phyloP scores from a whole-genome alignment of 2,329 filamentous ascomycete genomes.

The Davidsoniella australis region DNA sequence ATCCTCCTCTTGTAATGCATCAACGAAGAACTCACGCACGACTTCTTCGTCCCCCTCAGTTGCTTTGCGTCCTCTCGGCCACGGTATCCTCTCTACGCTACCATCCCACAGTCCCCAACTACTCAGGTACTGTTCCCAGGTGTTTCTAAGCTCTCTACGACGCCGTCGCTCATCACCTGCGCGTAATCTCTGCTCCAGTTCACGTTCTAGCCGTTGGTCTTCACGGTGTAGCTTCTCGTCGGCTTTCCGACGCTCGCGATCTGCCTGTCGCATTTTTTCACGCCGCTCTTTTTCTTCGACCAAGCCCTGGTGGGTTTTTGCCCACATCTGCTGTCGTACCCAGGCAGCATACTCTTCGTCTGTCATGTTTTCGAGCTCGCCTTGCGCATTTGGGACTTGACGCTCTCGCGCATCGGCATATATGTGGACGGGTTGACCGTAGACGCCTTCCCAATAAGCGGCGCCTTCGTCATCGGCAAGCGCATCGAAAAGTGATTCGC shows the following conservation, averaged over 20 bases:
- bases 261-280: slow-evolving; percentile 28
- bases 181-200: slow-evolving; percentile 52
- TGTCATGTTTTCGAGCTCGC: slow-evolving; percentile 63
- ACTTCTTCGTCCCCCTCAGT: slow-evolving; percentile 25
- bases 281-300: slow-evolving; percentile 55
- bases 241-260: slow-evolving; percentile 17
- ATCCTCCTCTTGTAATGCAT: slow-evolving; percentile 24
- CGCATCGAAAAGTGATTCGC: slow-evolving; percentile 88
- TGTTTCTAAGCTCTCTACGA: slow-evolving; percentile 43
- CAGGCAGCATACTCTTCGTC: slow-evolving; percentile 84
- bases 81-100: slow-evolving; percentile 32
- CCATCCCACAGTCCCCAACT: slow-evolving; percentile 42
- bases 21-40: slow-evolving; percentile 53
- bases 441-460: slow-evolving; percentile 89
- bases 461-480: slow-evolving; percentile 95
- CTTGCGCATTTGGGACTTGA: slow-evolving; percentile 23
- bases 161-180: slow-evolving; percentile 46
- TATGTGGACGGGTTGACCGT: slow-evolving; percentile 81
- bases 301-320: slow-evolving; percentile 74
- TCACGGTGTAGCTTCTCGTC: slow-evolving; percentile 19
- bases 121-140: slow-evolving; percentile 35
- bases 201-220: slow-evolving; percentile 32
- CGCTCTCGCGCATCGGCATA: slow-evolving; percentile 30
- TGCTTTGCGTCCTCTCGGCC: slow-evolving; percentile 34
- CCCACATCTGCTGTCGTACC: slow-evolving; percentile 85